Base-by-base conservation (phyloP, 2,329 filamentous ascomycete species). In the Sporothrix euskadiensis region DNA sequence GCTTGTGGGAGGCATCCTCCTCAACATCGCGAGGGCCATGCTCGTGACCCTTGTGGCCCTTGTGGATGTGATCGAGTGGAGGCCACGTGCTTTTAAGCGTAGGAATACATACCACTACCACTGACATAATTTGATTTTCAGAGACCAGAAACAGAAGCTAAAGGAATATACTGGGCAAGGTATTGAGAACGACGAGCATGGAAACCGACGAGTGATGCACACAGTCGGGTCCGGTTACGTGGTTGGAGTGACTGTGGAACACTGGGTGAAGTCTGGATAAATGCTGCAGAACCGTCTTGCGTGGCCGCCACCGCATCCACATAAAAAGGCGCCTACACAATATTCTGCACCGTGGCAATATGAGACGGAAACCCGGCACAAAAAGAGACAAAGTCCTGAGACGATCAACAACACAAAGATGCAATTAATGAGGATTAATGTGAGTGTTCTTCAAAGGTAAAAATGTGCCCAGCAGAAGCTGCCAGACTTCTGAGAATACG, bases 201-300 rank as follows among this genome's bases (percentile, higher is more conserved):
- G 35, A 30, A 12, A 16, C 7, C 10, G 35, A 26, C 59, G 22
- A 4, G 19, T 4, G 12, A 35, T 59, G 35, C n/a, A 66, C 16
- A 66, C 12, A 30, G 14, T 66, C 49, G 63, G 14, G 26, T 26
- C 19, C 59, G 26, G 44, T 12, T 22, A 32, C 5, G 41, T 22
- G 63, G 63, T 32, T 10, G 39, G 19, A 49, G n/a, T 49, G 6
- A 19, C 63, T 26, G 59, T 44, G 59, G 22, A 66, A 32, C 63
- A n/a, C 22, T 65, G 41, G 63, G 26, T 66, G 41, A 66, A 49
- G 16, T 66, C 63, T 66, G 63, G 63, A 47, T 66, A 66, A 66
- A 66, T 66, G 63, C 63, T 49, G 3, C 22, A 49, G 41, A 66
- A 2, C 8, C 32, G 41, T 19, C 35, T 47, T 66, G 22, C 63